Conservation (phyloP, 202 grass and related monocot species). For the Elaeis oleifera region DNA sequence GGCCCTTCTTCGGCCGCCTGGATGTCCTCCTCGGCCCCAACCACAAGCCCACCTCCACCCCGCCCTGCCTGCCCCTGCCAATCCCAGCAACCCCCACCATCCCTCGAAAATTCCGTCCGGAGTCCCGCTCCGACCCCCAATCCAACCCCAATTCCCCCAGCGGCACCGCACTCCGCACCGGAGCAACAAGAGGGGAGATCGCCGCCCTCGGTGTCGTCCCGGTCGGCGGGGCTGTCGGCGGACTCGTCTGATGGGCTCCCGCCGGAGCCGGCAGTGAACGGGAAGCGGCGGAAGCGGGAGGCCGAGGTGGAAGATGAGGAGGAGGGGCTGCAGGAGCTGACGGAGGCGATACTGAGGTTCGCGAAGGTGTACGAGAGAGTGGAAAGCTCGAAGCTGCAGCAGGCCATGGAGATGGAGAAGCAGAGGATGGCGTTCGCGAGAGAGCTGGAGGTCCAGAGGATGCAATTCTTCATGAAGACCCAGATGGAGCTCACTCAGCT, state of each 20-base stretch:
- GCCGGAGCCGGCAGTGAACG: constrained; percentile 12
- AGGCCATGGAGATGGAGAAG: constrained; percentile 82
- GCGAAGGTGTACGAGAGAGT: constrained; percentile 80
- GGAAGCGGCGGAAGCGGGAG: constrained; percentile 22
- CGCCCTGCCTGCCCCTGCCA: constrained; percentile 25
- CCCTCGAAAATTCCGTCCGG: too few species aligned
- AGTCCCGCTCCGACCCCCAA: too few species aligned
- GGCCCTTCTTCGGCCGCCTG: constrained; percentile 61
- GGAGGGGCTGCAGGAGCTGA: constrained; percentile 60
- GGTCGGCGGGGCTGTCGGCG: constrained; percentile 24
- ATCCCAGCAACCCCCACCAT: constrained; percentile 28
- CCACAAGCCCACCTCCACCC: constrained; percentile 34
- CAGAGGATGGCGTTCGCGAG: constrained; percentile 85
- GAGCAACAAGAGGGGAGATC: too few species aligned
- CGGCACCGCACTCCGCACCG: too few species aligned
- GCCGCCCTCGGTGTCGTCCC: constrained; percentile 8
- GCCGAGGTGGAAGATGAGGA: constrained; percentile 47
- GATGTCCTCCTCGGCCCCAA: constrained; percentile 42
- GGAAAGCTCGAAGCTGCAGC: constrained; percentile 69
- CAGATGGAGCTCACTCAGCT: constrained; percentile 45
- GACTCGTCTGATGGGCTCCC: constrained; percentile 10
- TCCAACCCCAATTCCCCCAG: too few species aligned
- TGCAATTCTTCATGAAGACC: constrained; percentile 82
- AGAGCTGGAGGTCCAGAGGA: constrained; percentile 77
- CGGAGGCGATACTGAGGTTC: constrained; percentile 62